Conservation (phyloP, 1,284 basidiomycete species). For the Cystobasidiaceae sp. region DNA sequence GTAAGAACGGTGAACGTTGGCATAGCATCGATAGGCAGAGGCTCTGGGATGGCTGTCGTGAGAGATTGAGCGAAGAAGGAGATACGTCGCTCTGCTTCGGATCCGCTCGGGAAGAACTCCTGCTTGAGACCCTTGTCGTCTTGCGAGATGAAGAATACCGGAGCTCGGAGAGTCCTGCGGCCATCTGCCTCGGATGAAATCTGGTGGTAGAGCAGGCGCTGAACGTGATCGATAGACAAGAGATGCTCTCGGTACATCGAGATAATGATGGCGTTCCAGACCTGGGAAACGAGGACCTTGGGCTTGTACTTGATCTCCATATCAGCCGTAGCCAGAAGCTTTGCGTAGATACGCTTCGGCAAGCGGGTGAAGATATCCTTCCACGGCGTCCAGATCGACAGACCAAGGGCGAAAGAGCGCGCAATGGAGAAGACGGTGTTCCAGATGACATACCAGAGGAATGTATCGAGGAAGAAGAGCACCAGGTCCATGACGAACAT, state of each 20-base stretch:
- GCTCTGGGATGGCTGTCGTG: constrained; percentile 80
- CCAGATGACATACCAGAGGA: constrained; percentile 95
- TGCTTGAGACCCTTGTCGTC: constrained; percentile 74
- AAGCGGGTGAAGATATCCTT: constrained; percentile 86
- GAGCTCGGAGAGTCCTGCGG: constrained; percentile 79
- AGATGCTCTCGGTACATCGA: constrained; percentile 98
- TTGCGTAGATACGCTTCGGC: constrained; percentile 91
- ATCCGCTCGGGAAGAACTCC: constrained; percentile 87
- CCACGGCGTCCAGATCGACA: constrained; percentile 97
- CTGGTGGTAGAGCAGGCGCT: constrained; percentile 90
- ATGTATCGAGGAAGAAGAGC: constrained; percentile 94
- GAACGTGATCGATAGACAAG: constrained; percentile 85
- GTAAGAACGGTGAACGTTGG: constrained; percentile 94
- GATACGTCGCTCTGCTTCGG: constrained; percentile 88
- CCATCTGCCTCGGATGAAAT: constrained; percentile 76
- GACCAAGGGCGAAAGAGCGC: constrained; percentile 78
- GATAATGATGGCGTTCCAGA: constrained; percentile 97
- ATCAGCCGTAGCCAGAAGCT: constrained; percentile 79
- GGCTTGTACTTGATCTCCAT: constrained; percentile 98
- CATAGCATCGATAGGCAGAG: constrained; percentile 90
- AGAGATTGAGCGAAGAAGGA: constrained; percentile 95
- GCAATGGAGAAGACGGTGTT: constrained; percentile 89
- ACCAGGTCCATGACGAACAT: constrained; percentile 96
- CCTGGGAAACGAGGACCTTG: constrained; percentile 93
- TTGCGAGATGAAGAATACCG: constrained; percentile 91